A percentile compares a stretch with the other conserved stretches of the same genome.
Conservation (phyloP, 768 basidiomycete species). For the Trametes cubensis region DNA sequence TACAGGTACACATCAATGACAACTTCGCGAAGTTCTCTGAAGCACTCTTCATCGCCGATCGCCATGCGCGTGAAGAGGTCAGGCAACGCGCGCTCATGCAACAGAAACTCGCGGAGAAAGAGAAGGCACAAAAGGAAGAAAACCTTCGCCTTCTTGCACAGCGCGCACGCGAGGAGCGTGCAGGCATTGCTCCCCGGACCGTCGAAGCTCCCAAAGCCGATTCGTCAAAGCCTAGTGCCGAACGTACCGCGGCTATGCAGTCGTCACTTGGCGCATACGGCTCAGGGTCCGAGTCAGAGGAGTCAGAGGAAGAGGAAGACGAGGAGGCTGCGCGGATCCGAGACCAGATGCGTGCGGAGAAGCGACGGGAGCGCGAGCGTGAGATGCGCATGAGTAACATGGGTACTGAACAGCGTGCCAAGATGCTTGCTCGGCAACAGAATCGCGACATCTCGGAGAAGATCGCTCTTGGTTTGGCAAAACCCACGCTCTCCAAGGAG, state of each 20-base stretch:
- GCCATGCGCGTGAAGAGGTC: conserved; percentile 98
- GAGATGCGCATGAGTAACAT: conserved; percentile 99
- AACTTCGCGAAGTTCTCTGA: conserved; percentile 99
- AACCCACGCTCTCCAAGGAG: conserved; percentile 95
- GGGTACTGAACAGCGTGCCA: conserved; percentile 95
- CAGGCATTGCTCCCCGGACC: conserved; percentile 58
- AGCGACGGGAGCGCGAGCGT: conserved; percentile 90
- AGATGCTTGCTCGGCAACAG: conserved; percentile 93
- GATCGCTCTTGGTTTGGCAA: conserved; percentile 95
- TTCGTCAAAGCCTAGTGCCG: conserved; percentile 60
- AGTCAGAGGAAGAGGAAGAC: conserved; percentile 59
- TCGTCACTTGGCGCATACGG: conserved; percentile 85
- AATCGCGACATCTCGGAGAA: conserved; percentile 99
- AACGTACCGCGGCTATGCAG: conserved; percentile 70
- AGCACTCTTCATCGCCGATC: conserved; percentile 91
- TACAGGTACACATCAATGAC: conserved; percentile 95
- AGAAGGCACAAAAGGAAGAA: conserved; percentile 94
- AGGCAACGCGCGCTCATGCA: conserved; percentile 96
- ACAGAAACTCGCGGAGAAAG: conserved; percentile 97
- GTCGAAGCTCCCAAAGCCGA: conserved; percentile 22
- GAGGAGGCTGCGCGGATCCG: conserved; percentile 85
- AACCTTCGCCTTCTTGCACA: conserved; percentile 92
- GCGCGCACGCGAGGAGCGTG: conserved; percentile 92
- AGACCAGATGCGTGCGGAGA: conserved; percentile 89
- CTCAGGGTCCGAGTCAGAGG: conserved; percentile 69